These are phyloP conservation scores for Chamaecrista fasciculata DNA, from an alignment of 306 rosid species.

Conservation along the genomic window DNA sequence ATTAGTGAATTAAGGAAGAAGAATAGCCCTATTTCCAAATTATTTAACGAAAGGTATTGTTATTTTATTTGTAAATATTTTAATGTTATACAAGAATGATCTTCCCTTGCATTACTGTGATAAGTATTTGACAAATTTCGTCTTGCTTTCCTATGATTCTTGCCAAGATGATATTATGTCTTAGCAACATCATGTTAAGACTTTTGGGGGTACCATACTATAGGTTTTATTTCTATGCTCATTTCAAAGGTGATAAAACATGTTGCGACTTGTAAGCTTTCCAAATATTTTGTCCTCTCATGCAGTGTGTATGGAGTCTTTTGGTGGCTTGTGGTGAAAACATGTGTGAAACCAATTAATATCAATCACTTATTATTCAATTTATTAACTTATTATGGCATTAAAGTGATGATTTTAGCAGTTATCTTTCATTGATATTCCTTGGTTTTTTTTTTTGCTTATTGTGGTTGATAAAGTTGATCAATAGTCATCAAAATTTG, in stretches of 20 bases:
- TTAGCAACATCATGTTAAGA: neutral
- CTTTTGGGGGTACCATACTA: neutral
- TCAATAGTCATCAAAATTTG: no score
- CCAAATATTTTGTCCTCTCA: slow-evolving; percentile 14
- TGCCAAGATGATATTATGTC: slow-evolving; percentile 1
- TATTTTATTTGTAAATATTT: slow-evolving; percentile 7
- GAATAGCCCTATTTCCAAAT: no score
- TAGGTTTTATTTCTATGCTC: slow-evolving; percentile 20
- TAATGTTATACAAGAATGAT: neutral
- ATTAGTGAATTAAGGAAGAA: no score
- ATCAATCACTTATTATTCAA: slow-evolving; percentile 3
- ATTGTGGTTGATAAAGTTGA: no score
- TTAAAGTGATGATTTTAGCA: neutral
- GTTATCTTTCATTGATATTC: neutral
- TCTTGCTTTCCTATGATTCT: neutral
- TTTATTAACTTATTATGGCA: slow-evolving; percentile 6
- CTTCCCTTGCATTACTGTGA: neutral
- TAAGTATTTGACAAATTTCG: neutral
- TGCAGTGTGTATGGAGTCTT: slow-evolving; percentile 13
- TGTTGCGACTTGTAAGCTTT: slow-evolving; percentile 1
- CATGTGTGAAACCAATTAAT: slow-evolving; percentile 11
- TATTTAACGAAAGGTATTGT: no score
- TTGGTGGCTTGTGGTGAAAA: slow-evolving; percentile 20
- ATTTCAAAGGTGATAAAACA: neutral
- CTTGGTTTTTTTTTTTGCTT: neutral